These are phyloP conservation scores for Mycotypha africana DNA, from an alignment of 371 early-diverging fungal genomes.

Conservation along the genomic window DNA sequence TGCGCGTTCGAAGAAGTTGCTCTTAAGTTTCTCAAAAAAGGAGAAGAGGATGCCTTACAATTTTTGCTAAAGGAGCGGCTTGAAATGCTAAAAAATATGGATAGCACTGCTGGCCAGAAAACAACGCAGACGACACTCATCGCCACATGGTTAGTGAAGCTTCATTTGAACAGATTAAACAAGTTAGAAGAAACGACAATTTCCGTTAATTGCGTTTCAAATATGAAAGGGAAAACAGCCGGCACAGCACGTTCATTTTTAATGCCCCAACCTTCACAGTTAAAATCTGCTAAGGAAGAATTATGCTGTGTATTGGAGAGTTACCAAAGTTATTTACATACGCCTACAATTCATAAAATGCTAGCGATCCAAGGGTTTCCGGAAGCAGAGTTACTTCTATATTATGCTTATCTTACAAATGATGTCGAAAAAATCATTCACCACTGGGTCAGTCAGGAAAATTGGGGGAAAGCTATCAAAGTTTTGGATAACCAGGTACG, in stretches of 20 bases:
- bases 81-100: slow-evolving; percentile 42
- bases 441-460: slow-evolving; percentile 71
- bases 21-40: slow-evolving; percentile 71
- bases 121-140: slow-evolving; percentile 81
- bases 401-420: slow-evolving; percentile 70
- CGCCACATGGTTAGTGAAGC: slow-evolving; percentile 85
- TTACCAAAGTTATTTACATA: slow-evolving; percentile 58
- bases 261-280: slow-evolving; percentile 9
- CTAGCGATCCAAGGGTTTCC: slow-evolving; percentile 83
- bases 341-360: slow-evolving; percentile 68
- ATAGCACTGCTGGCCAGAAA: too few relatives aligned
- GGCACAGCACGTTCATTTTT: too few relatives aligned
- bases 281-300: slow-evolving; percentile 53
- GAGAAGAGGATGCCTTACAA: slow-evolving; percentile 60
- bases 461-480: slow-evolving; percentile 71
- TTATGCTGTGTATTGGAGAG: slow-evolving; percentile 66
- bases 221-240: not conserved
- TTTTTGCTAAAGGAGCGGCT: slow-evolving; percentile 68
- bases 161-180: slow-evolving; percentile 75
- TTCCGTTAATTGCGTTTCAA: slow-evolving; percentile 28
- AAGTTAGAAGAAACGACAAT: slow-evolving; percentile 56
- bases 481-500: slow-evolving; percentile 72
- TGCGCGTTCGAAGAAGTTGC: slow-evolving; percentile 85
- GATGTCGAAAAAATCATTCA: slow-evolving; percentile 80
- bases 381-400: slow-evolving; percentile 69